Evolutionary conservation across 163 green algal species (phyloP), one percentile per base, ranked within the genome.

Genomic region (Scenedesmus sp.): DNA sequence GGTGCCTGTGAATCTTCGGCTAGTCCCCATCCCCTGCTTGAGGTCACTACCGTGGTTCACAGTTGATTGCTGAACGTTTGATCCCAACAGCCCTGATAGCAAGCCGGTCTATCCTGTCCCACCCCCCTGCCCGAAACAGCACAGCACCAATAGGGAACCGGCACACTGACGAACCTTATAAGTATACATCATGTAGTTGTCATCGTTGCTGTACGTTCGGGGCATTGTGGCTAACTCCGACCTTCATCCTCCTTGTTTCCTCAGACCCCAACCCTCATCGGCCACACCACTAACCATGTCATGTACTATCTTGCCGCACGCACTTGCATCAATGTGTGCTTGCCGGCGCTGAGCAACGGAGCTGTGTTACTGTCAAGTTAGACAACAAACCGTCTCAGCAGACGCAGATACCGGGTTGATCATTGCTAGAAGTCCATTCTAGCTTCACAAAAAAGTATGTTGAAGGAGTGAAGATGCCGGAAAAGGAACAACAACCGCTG

Each of bases 171-270:
- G 3, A 33, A 87, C 81, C 81, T 87, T 87, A 33, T 73, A 87
- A 9, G 49, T 51, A 30, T 78, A 87, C 81, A 87, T 87, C 81
- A 87, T 87, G 26, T 87, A 87, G 4, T 73, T 56, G 35, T 87
- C 81, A 72, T 72, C 59, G 59, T 35, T 72, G 59, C 59, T 72
- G 59, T 72, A 72, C 59, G 59, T 72, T 72, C 59, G 59, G 4
- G 59, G 59, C 59, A 72, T 72, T 72, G 33, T 72, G 59, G 24
- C 59, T 72, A 72, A 6, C 13, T 68, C 16, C 53, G 59, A 35
- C 24, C 59, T 72, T 72, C 59, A 72, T 10, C 59, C 33, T 72
- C 59, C 15, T 1, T 72, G 3, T 24, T 35, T 72, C 59, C 9
- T 72, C 10, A 61, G 1, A 16, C 5, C 5, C 59, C 59, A 24